Base-by-base conservation (phyloP, 2,329 filamentous ascomycete genomes). In the Myriosclerotinia scirpicola region DNA sequence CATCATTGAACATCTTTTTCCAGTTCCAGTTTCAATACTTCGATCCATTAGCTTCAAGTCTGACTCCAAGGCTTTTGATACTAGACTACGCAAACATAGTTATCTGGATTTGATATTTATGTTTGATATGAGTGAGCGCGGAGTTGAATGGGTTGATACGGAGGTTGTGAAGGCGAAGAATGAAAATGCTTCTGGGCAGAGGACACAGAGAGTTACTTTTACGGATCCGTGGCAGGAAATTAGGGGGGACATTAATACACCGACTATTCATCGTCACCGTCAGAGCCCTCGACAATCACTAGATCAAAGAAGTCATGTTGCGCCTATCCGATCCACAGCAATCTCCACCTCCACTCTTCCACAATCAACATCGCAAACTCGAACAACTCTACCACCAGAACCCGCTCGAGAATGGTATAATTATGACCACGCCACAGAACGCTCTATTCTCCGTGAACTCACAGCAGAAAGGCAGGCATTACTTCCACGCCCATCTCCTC, bases 221-320 rank as follows among this genome's bases (percentile, higher is more conserved):
- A 38, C 11, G n/a, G 30, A 60, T 50, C 44, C 58, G 15, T 50
- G 58, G 58, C 30, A 60, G 30, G 58, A 60, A 5, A 26, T 60
- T 0, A 50, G 58, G n/a, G 30, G 14, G 6, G 17, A 46, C 5
- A 46, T 20, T 1, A 7, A 22, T 12, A 4, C 2, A 20, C 3
- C 17, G 30, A n/a, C 20, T 36, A 20, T 40, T 4, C 7, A 38
- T 6, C 30, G n/a, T 22, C 26, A 1, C 30, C 9, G 3, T 4
- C 20, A 50, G 15, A 7, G 4, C 12, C 26, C 20, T 1, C 15
- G 7, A n/a, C 40, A 11, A n/a, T 9, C 40, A 4, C 5, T 7
- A 2, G 40, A 58, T 50, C 56, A 38, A 15, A 50, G 58, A 60
- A 48, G 4, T 12, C n/a, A 22, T 14, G 38, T 42, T 2, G 44